These are phyloP conservation scores for Grigorovia jiainica DNA, from an alignment of 805 yeast genomes.

Conservation along the genomic window DNA sequence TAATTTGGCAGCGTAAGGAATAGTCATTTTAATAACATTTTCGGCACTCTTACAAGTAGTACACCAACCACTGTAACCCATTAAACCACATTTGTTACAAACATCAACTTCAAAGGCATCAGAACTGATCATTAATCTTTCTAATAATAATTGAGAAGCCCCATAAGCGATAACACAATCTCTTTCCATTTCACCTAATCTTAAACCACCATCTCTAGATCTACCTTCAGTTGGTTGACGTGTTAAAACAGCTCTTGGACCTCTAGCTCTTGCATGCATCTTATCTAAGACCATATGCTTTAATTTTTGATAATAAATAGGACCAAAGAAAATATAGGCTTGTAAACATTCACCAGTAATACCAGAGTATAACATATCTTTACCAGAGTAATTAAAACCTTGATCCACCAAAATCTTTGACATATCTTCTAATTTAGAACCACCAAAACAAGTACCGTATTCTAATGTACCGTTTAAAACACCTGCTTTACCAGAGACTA, in stretches of 20 bases:
- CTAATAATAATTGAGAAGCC: slow-evolving; percentile 88
- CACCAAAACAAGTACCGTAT: slow-evolving; percentile 98
- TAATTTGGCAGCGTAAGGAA: slow-evolving; percentile 97
- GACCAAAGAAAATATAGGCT: slow-evolving; percentile 97
- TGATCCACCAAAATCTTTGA: slow-evolving; percentile 78
- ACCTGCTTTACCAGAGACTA: slow-evolving; percentile 96
- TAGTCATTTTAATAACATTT: slow-evolving; percentile 81
- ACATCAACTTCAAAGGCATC: slow-evolving; percentile 97
- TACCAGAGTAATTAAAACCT: slow-evolving; percentile 92
- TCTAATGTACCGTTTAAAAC: slow-evolving; percentile 84
- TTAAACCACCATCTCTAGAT: slow-evolving; percentile 96
- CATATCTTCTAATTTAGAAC: slow-evolving; percentile 94
- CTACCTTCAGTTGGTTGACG: slow-evolving; percentile 99
- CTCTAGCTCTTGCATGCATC: slow-evolving; percentile 99
- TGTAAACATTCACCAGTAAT: slow-evolving; percentile 95
- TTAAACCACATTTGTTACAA: slow-evolving; percentile 86
- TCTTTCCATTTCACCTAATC: slow-evolving; percentile 99
- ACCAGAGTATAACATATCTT: slow-evolving; percentile 95
- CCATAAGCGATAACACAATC: slow-evolving; percentile 99
- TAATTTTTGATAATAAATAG: slow-evolving; percentile 93
- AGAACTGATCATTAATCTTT: slow-evolving; percentile 90
- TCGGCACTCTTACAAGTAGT: slow-evolving; percentile 90
- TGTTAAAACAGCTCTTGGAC: slow-evolving; percentile 95
- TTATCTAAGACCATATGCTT: slow-evolving; percentile 98
- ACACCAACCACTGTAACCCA: slow-evolving; percentile 98